These are phyloP conservation scores for Phylloporus sp. DNA, from an alignment of 768 basidiomycete genomes.

Conservation along the genomic window DNA sequence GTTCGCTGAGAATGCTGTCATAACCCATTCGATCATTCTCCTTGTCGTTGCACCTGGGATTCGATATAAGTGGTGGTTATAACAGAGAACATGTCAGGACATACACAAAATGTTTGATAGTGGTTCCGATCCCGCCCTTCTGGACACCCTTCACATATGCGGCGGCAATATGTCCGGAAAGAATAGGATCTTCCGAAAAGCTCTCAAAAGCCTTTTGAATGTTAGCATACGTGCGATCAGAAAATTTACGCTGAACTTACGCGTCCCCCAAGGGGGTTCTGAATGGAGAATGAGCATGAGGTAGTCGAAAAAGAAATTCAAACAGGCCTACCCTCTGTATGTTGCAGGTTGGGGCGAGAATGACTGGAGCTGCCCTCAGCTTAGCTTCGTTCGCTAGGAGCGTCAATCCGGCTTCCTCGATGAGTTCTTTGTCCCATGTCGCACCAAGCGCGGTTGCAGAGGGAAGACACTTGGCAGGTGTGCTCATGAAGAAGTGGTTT, in stretches of 20 bases:
- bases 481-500: conserved; percentile 76
- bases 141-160: conserved; percentile 79
- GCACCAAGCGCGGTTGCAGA: conserved; percentile 72
- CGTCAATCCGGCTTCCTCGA: conserved; percentile 57
- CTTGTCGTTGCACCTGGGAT: conserved; percentile 68
- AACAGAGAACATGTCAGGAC: conserved; percentile 6
- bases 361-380: conserved; percentile 59
- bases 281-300: not conserved
- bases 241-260: conserved; percentile 31
- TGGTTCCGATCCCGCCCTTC: conserved; percentile 65
- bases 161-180: conserved; percentile 67
- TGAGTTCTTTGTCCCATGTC: conserved; percentile 65
- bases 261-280: conserved; percentile 71
- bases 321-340: conserved; percentile 60
- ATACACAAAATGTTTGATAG: conserved; percentile 84
- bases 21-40: conserved; percentile 72
- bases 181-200: conserved; percentile 74
- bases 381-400: conserved; percentile 72
- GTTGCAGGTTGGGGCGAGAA: conserved; percentile 81
- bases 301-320: not conserved
- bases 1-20: conserved; percentile 45
- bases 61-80: not conserved
- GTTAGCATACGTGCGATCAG: conserved; percentile 7
- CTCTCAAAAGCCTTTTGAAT: conserved; percentile 61
- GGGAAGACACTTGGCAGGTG: conserved; percentile 76